phyloP scores from a whole-genome alignment of 192 early-diverging fungal genomes.

The Entomortierella lignicola region DNA sequence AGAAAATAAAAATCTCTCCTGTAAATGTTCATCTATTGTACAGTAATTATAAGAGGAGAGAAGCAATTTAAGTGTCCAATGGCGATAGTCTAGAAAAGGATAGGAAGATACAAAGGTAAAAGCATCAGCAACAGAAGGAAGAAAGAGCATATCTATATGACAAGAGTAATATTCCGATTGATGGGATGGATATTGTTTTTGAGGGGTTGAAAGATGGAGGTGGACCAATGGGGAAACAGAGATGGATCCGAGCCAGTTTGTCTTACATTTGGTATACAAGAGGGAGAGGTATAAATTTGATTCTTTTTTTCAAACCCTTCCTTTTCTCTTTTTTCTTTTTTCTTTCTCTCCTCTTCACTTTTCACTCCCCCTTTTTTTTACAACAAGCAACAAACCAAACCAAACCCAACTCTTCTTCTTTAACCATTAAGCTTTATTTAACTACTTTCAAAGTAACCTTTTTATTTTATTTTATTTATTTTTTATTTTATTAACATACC shows the following conservation, averaged over 20 bases:
- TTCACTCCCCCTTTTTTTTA: background rate
- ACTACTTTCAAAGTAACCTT: background rate
- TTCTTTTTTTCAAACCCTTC: background rate
- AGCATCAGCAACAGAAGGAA: constrained; percentile 1
- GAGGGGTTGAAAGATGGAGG: constrained; percentile 4
- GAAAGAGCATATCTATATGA: background rate
- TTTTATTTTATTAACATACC: constrained; percentile 22
- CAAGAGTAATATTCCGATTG: background rate
- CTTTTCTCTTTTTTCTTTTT: constrained; percentile 6
- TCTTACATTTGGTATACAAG: background rate
- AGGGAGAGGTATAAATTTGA: background rate
- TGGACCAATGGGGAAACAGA: constrained; percentile 34
- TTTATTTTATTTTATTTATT: constrained; percentile 20
- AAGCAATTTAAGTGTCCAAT: no score
- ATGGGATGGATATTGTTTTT: background rate
- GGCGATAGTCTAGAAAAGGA: no score
- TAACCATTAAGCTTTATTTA: no score
- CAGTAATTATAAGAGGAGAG: no score
- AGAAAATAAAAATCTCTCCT: no score
- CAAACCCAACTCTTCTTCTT: constrained; percentile 4
- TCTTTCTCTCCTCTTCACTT: constrained; percentile 39
- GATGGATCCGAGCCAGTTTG: constrained; percentile 15
- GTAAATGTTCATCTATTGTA: no score
- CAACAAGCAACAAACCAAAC: background rate
- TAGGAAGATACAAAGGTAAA: no score